Percentiles rank a stretch among this genome's conserved stretches.
Evolutionary conservation across 495 filamentous ascomycete species (phyloP).

Genomic region (Hypoxylon fragiforme): DNA sequence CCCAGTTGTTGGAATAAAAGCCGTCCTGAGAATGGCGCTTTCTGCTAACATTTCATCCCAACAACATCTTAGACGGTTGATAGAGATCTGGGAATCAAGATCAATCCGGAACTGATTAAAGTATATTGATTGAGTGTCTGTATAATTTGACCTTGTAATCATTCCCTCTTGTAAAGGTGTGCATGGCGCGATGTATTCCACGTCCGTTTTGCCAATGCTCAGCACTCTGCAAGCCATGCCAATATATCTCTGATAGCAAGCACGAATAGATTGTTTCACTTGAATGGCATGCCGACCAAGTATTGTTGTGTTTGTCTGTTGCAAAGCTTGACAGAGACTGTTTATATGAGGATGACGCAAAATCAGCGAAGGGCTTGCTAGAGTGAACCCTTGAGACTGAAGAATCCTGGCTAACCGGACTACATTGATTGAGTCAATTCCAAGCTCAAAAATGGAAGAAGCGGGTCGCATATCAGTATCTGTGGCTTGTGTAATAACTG

Average conservation of each 20-base stretch:
- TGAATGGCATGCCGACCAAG: constrained; percentile 43
- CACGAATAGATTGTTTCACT: constrained; percentile 58
- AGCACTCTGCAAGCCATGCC: constrained; percentile 31
- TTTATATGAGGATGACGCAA: constrained; percentile 63
- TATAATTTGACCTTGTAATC: constrained; percentile 65
- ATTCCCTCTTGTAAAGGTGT: constrained; percentile 82
- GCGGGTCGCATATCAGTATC: constrained; percentile 49
- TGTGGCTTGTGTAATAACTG: constrained; percentile 49
- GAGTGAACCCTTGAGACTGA: constrained; percentile 55
- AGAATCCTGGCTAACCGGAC: constrained; percentile 62
- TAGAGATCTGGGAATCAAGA: constrained; percentile 47
- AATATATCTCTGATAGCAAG: constrained; percentile 59
- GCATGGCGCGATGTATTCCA: constrained; percentile 74
- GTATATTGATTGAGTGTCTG: constrained; percentile 57
- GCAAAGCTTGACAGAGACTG: constrained; percentile 51
- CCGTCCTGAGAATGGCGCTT: constrained; percentile 65
- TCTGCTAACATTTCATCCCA: constrained; percentile 53
- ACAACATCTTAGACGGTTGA: constrained; percentile 48
- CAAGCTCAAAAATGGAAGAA: constrained; percentile 77
- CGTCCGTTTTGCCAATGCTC: constrained; percentile 36
- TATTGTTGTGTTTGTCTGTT: constrained; percentile 11
- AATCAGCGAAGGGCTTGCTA: constrained; percentile 63
- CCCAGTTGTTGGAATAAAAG: constrained; percentile 66
- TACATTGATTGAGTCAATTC: constrained; percentile 80
- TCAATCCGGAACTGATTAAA: constrained; percentile 70